Evolutionary conservation across 768 basidiomycete species (phyloP).

Genomic region (Mycena sanguinolenta): DNA sequence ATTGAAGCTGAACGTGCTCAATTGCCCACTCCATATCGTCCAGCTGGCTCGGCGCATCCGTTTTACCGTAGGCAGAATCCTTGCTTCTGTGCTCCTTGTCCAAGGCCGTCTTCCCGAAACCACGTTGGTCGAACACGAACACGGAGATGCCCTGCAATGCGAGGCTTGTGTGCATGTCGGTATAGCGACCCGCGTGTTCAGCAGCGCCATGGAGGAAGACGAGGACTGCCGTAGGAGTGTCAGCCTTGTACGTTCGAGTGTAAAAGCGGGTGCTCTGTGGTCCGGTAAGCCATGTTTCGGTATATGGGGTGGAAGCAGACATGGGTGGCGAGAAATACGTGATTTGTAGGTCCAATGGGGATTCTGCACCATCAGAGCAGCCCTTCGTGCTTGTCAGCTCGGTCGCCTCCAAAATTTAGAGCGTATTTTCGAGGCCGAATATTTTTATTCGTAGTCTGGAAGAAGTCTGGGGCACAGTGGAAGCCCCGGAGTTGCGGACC

Average conservation of each 20-base stretch:
- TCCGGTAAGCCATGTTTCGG: constrained; percentile 72
- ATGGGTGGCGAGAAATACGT: too few relatives aligned
- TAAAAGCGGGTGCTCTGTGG: constrained; percentile 76
- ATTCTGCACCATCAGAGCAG: too few relatives aligned
- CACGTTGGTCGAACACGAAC: constrained; percentile 84
- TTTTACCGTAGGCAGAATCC: constrained; percentile 72
- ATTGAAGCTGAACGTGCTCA: constrained; percentile 58
- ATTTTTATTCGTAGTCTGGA: too few relatives aligned
- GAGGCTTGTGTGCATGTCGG: constrained; percentile 70
- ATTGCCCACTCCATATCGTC: constrained; percentile 80
- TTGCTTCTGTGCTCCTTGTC: constrained; percentile 71
- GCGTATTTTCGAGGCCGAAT: too few relatives aligned
- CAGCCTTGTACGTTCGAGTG: constrained; percentile 72
- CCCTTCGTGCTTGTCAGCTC: too few relatives aligned
- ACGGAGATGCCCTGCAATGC: constrained; percentile 69
- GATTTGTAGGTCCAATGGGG: too few relatives aligned
- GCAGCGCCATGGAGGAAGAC: constrained; percentile 85
- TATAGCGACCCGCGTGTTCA: constrained; percentile 80
- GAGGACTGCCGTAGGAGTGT: constrained; percentile 62
- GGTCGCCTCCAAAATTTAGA: too few relatives aligned
- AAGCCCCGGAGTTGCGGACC: too few relatives aligned
- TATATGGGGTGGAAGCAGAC: too few relatives aligned
- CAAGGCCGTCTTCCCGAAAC: constrained; percentile 80
- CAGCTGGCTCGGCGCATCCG: constrained; percentile 72
- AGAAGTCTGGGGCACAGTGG: too few relatives aligned